Evolutionary conservation across 495 filamentous ascomycete species (phyloP).

Genomic region (Penicillium tannophilum): DNA sequence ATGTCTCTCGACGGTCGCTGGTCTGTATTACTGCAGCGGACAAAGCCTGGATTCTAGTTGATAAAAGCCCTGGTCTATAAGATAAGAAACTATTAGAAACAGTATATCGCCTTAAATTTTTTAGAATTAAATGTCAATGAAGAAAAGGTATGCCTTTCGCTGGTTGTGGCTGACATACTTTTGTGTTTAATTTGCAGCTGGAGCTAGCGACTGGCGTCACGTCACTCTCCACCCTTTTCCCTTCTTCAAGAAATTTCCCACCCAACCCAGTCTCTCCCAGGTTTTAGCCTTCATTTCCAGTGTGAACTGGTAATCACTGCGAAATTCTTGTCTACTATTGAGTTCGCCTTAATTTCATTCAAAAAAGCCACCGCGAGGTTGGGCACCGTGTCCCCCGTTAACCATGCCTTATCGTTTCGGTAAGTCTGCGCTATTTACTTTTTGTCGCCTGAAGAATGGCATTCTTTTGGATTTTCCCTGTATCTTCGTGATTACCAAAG

Average conservation of each 20-base stretch:
- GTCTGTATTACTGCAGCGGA: too few relatives aligned
- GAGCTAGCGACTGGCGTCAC: neutral
- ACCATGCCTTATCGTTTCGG: slow-evolving; percentile 24
- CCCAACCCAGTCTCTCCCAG: neutral
- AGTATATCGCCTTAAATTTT: neutral
- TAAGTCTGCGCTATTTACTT: slow-evolving; percentile 11
- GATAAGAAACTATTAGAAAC: too few relatives aligned
- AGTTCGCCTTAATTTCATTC: neutral
- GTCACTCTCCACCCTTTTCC: slow-evolving; percentile 1
- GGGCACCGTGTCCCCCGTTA: neutral
- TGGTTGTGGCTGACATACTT: neutral
- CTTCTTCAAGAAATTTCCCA: slow-evolving; percentile 1
- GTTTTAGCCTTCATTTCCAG: slow-evolving; percentile 7
- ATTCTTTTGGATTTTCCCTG: neutral
- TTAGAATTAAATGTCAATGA: neutral
- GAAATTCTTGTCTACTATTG: neutral
- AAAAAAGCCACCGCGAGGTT: neutral
- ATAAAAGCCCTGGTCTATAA: too few relatives aligned
- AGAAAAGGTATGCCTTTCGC: neutral
- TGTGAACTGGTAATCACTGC: neutral
- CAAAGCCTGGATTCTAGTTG: too few relatives aligned
- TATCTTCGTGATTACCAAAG: neutral
- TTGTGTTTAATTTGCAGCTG: neutral
- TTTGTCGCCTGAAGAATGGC: neutral
- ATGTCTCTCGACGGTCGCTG: too few relatives aligned